Conservation (phyloP, 2,329 filamentous ascomycete genomes). For the Paraphoma sp. region DNA sequence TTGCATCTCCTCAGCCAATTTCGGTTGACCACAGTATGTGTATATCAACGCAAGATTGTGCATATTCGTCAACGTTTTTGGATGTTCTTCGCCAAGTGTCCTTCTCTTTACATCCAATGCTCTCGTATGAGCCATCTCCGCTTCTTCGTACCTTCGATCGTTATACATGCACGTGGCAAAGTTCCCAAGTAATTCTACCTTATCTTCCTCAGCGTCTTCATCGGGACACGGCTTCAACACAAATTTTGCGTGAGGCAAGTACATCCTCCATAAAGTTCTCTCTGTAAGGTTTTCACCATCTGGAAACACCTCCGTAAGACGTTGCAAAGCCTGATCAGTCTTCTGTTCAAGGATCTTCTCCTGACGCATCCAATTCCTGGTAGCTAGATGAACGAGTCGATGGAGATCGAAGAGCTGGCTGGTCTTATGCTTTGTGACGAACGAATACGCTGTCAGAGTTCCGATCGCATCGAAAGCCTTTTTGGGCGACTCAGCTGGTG, state of each 20-base stretch:
- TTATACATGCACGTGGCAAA: not conserved
- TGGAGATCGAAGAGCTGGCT: conserved; percentile 3
- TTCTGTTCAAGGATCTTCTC: not conserved
- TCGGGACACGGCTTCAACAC: not conserved
- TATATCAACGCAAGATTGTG: not conserved
- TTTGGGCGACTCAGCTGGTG: not conserved
- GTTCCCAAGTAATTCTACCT: conserved; percentile 5
- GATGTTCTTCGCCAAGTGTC: not conserved
- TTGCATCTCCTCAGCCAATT: not conserved
- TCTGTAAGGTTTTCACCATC: not conserved
- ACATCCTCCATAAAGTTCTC: not conserved
- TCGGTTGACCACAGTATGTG: conserved; percentile 1
- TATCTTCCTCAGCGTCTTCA: no score
- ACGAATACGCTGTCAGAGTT: conserved; percentile 7
- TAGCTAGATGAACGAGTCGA: conserved; percentile 8
- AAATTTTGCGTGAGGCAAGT: not conserved
- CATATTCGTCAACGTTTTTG: not conserved
- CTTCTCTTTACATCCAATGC: conserved; percentile 12
- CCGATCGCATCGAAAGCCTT: conserved; percentile 2
- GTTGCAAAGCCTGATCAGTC: not conserved
- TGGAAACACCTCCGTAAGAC: not conserved
- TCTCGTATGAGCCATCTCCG: conserved; percentile 10
- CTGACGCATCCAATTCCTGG: conserved; percentile 2
- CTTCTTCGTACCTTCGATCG: conserved; percentile 11
- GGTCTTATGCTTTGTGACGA: conserved; percentile 1